These are phyloP conservation scores for Blastobotrys arbuscula DNA, from an alignment of 1,139 yeast species.

Conservation along the genomic window DNA sequence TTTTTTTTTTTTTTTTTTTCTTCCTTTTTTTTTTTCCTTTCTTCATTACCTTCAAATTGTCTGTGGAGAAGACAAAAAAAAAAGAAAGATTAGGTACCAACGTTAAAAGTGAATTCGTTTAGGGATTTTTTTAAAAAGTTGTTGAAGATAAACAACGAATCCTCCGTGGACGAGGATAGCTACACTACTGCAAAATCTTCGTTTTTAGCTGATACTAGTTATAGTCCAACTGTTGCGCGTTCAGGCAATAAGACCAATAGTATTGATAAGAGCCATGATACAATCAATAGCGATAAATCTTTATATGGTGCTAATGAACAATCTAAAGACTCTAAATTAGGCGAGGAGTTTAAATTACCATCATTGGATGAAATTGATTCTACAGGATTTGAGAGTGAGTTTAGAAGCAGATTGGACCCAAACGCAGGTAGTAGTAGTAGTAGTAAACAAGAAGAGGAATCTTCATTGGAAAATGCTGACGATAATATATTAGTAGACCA, in stretches of 20 bases:
- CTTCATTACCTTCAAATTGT: too few relatives aligned
- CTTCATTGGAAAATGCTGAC: too few relatives aligned
- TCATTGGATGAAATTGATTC: not conserved
- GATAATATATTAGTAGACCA: too few relatives aligned
- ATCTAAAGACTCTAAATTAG: not conserved
- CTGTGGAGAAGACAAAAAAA: not conserved
- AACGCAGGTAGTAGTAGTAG: not conserved
- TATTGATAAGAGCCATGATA: not conserved
- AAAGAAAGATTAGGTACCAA: not conserved
- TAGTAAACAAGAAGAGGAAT: not conserved
- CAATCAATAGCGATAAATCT: not conserved
- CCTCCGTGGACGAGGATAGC: not conserved
- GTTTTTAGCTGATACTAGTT: not conserved
- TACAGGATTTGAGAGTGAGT: not conserved
- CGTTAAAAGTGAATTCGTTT: not conserved
- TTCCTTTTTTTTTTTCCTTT: too few relatives aligned
- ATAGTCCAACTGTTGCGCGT: not conserved
- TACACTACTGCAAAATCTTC: not conserved
- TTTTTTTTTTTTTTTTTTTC: too few relatives aligned
- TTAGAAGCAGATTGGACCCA: not conserved
- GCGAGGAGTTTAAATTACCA: not conserved
- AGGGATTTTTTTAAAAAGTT: not conserved
- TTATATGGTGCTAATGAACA: not conserved
- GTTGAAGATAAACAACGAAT: not conserved
- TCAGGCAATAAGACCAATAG: not conserved